Percentiles rank a stretch among this genome's conserved stretches.
Conservation (phyloP, 805 yeast genomes). For the Metschnikowia koreensis region DNA sequence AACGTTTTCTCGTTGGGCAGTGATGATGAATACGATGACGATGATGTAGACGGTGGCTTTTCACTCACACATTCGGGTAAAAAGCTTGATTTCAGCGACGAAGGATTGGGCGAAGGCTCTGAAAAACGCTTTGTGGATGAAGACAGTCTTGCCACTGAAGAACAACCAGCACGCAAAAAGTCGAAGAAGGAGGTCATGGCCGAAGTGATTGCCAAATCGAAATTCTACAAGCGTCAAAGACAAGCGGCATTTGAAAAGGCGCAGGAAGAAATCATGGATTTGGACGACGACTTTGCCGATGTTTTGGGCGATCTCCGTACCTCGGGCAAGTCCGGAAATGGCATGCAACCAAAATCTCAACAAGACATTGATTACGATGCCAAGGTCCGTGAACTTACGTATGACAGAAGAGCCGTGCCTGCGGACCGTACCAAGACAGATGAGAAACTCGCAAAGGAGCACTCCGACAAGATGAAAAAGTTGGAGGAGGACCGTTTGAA, state of each 20-base stretch:
- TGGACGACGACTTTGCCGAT: constrained; percentile 73
- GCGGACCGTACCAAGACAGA: constrained; percentile 78
- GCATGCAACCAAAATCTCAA: constrained; percentile 29
- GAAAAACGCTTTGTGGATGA: constrained; percentile 39
- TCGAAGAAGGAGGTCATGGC: constrained; percentile 84
- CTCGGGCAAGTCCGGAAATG: constrained; percentile 17
- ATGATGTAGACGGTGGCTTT: constrained; percentile 43
- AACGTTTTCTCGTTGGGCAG: constrained; percentile 57
- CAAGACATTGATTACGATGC: constrained; percentile 58
- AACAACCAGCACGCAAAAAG: constrained; percentile 57
- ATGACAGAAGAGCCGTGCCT: constrained; percentile 76
- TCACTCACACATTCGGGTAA: constrained; percentile 80
- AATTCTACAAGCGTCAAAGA: constrained; percentile 72
- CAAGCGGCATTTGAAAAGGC: constrained; percentile 60
- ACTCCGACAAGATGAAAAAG: constrained; percentile 55
- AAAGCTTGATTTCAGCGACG: constrained; percentile 54
- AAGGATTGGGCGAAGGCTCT: constrained; percentile 23
- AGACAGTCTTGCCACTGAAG: constrained; percentile 21
- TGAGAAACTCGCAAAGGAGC: constrained; percentile 64
- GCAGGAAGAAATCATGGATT: constrained; percentile 59
- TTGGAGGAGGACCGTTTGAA: constrained; percentile 66
- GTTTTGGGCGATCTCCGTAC: constrained; percentile 53
- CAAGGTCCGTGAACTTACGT: constrained; percentile 61
- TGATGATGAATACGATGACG: constrained; percentile 64
- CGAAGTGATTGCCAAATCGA: constrained; percentile 80